Evolutionary conservation across 2,329 filamentous ascomycete species (phyloP).

Genomic region (Phialophora verrucosa): DNA sequence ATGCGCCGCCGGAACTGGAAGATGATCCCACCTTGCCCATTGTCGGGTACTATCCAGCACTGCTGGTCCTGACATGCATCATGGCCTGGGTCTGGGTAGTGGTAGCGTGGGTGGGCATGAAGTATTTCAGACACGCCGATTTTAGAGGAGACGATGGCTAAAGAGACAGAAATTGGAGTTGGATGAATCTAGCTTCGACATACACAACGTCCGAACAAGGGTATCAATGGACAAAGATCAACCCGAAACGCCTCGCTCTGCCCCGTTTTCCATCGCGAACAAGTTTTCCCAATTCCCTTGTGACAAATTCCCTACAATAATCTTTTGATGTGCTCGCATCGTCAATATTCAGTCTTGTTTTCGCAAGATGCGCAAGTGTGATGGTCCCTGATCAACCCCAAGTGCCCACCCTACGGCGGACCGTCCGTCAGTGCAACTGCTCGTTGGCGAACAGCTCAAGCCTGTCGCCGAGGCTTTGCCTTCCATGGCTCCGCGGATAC

Average conservation of each 20-base stretch:
- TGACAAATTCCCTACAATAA: background rate
- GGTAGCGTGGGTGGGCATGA: constrained; percentile 98
- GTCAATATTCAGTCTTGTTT: background rate
- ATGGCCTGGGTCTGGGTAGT: constrained; percentile 99
- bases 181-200: background rate
- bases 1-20: constrained; percentile 91
- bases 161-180: background rate
- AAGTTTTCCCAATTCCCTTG: background rate
- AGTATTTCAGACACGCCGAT: constrained; percentile 97
- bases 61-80: constrained; percentile 89
- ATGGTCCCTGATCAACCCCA: background rate
- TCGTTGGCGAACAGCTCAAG: background rate
- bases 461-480: background rate
- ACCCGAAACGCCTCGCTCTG: constrained; percentile 14
- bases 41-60: constrained; percentile 92
- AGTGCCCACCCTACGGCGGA: background rate
- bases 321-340: background rate
- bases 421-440: background rate
- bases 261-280: background rate
- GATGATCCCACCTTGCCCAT: constrained; percentile 95
- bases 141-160: constrained; percentile 67
- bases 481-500: background rate
- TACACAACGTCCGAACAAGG: background rate
- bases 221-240: constrained; percentile 3
- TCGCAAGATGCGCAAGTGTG: background rate